A percentile compares a stretch with the other conserved stretches of the same genome.
Evolutionary conservation across 78 protist genomes (phyloP).

Genomic region (Parvularia atlantis): DNA sequence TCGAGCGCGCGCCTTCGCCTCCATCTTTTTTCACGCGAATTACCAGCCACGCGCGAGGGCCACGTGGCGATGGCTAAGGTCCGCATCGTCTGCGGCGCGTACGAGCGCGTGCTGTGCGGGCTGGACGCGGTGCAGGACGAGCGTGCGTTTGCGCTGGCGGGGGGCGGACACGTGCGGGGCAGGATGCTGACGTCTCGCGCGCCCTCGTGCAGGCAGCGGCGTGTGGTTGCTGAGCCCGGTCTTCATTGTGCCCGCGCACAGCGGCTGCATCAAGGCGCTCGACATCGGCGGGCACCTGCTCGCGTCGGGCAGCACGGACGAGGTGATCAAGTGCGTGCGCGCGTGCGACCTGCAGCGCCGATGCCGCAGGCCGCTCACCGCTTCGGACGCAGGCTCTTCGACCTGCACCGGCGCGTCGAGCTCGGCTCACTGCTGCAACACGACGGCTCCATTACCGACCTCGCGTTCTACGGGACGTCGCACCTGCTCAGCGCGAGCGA

Average conservation of each 20-base stretch:
- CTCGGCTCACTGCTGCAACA: conserved; percentile 3
- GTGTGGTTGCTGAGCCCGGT: background rate
- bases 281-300: background rate
- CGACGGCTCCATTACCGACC: conserved; percentile 10
- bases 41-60: too few species aligned
- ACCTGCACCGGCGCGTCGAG: background rate
- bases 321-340: background rate
- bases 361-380: too few species aligned
- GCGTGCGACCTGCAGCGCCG: background rate
- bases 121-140: background rate
- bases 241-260: background rate
- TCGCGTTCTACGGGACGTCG: background rate
- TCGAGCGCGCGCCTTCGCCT: too few species aligned
- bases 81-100: background rate
- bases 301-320: background rate
- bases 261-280: conserved; percentile 1
- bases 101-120: background rate
- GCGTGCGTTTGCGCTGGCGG: background rate
- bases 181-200: too few species aligned
- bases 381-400: background rate
- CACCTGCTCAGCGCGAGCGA: conserved; percentile 14
- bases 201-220: background rate
- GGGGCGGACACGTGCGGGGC: too few species aligned
- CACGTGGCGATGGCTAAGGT: too few species aligned
- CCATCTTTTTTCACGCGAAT: too few species aligned